Base-by-base conservation (phyloP, 176 grass and related monocot species). In the Eleusine coracana region DNA sequence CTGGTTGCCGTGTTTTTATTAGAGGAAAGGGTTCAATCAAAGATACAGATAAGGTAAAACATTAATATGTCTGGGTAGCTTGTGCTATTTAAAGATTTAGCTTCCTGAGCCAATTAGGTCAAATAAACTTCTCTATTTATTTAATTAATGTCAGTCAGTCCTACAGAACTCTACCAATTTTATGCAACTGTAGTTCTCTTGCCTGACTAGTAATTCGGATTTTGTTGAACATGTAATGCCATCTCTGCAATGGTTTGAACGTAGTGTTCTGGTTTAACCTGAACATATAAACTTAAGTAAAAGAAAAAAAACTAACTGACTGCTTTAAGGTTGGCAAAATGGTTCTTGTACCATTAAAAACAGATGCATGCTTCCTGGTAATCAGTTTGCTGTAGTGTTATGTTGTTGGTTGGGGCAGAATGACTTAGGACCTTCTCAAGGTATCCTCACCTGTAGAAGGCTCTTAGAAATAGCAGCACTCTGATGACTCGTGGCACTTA, bases 1-100 rank as follows among this genome's bases (percentile, higher is more conserved):
- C 91, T 58, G 94, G 90, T 12, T 97, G 94, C 62, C 94, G 91
- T 80, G 91, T 97, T 88, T 89, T 93, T 67, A 97, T 97, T 66
- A 90, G 94, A 77, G 94, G 94, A 73, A 92, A 86, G 31, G 94
- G 94, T 70, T 93, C 90, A 31, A 93, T 97, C 81, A 97, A 97
- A 91, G 91, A 97, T 83, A 79, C 87, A 71, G 89, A 77, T 37
- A 91, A 92, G 91, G 94, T 97, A 84, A 60, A 34, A 34, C 80
- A 56, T 10, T 41, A 65, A 58, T 54, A 60, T 82, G 54, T 42
- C 66, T 50, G 7, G 61, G 29, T 66, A 61, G 49, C 9, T 39
- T 68, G 58, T 67, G 29, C 3, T 74, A 75, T 73, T 66, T 83
- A 60, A 49, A 69, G 7, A 63, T 74, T 79, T 49, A 68, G 48